phyloP scores from a whole-genome alignment of 2,329 filamentous ascomycete species.

The Cladosporium sp. region DNA sequence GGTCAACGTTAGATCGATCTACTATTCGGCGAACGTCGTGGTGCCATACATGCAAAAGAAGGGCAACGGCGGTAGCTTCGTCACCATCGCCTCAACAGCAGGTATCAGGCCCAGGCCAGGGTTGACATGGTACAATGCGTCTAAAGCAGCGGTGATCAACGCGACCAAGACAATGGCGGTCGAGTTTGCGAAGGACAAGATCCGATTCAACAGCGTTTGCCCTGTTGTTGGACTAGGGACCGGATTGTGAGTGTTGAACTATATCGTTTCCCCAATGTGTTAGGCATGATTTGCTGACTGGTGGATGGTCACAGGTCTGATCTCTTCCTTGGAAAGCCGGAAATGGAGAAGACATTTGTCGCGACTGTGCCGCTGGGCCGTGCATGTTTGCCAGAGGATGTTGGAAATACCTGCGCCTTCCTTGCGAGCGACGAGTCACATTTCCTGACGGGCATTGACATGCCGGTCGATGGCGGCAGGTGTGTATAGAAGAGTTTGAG shows the following conservation, averaged over 20 bases:
- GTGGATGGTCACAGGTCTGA: slow-evolving; percentile 19
- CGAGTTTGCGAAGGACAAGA: slow-evolving; percentile 68
- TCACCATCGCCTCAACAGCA: slow-evolving; percentile 64
- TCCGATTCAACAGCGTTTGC: slow-evolving; percentile 69
- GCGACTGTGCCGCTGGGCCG: slow-evolving; percentile 54
- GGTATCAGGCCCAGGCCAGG: slow-evolving; percentile 58
- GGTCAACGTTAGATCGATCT: slow-evolving; percentile 67
- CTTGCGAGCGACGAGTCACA: slow-evolving; percentile 66
- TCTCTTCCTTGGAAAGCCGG: slow-evolving; percentile 56
- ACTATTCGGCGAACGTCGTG: slow-evolving; percentile 55
- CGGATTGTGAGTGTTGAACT: slow-evolving; percentile 25
- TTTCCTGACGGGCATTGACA: slow-evolving; percentile 69
- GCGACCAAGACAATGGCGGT: slow-evolving; percentile 65
- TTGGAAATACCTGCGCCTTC: slow-evolving; percentile 68
- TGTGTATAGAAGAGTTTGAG: slow-evolving; percentile 30
- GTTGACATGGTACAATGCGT: slow-evolving; percentile 67
- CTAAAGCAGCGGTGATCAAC: slow-evolving; percentile 59
- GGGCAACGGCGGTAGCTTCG: slow-evolving; percentile 56
- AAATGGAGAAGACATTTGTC: slow-evolving; percentile 55
- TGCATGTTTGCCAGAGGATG: slow-evolving; percentile 57
- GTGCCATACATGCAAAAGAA: slow-evolving; percentile 58
- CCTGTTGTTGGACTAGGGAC: slow-evolving; percentile 31
- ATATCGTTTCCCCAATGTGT: neutral
- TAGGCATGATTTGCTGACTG: neutral
- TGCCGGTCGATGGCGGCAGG: slow-evolving; percentile 59